A percentile compares a stretch with the other conserved stretches of the same genome.
These are phyloP conservation scores for Blastobotrys chiropterorum DNA, from an alignment of 805 yeast species.

Conservation along the genomic window DNA sequence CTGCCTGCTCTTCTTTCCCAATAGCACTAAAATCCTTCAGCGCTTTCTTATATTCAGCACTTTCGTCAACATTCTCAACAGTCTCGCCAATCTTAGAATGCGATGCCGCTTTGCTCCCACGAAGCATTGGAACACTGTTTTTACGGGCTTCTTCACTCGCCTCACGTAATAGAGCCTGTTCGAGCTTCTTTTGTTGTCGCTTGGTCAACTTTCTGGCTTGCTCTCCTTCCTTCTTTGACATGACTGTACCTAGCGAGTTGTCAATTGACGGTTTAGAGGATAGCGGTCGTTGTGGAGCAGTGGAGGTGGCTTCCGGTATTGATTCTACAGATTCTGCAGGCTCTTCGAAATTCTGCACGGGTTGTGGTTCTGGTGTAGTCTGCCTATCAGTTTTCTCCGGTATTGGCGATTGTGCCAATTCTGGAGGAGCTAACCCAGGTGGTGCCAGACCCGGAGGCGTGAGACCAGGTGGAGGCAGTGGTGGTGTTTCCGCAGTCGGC, in stretches of 20 bases:
- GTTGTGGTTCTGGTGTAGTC: not conserved
- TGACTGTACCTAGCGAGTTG: not conserved
- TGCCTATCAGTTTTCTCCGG: not conserved
- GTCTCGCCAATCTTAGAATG: not conserved
- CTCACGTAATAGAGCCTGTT: slow-evolving; percentile 45
- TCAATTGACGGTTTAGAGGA: not conserved
- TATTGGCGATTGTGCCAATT: too few species aligned
- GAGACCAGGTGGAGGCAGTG: not conserved
- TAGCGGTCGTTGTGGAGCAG: not conserved
- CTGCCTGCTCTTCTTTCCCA: too few species aligned
- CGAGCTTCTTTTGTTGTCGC: slow-evolving; percentile 51
- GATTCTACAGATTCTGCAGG: not conserved
- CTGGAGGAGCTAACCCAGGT: too few species aligned
- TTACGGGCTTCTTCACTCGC: slow-evolving; percentile 11
- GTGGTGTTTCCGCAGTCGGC: too few species aligned
- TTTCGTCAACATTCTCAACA: not conserved
- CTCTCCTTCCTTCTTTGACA: not conserved
- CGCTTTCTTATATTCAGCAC: too few species aligned
- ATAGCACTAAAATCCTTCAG: too few species aligned
- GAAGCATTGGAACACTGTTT: not conserved
- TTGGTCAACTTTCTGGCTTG: slow-evolving; percentile 54
- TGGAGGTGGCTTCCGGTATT: too few species aligned
- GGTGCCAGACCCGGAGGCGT: too few species aligned
- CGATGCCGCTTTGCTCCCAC: not conserved
- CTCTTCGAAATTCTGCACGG: not conserved